phyloP scores from a whole-genome alignment of 148 eudicot genomes.

The Silene latifolia region DNA sequence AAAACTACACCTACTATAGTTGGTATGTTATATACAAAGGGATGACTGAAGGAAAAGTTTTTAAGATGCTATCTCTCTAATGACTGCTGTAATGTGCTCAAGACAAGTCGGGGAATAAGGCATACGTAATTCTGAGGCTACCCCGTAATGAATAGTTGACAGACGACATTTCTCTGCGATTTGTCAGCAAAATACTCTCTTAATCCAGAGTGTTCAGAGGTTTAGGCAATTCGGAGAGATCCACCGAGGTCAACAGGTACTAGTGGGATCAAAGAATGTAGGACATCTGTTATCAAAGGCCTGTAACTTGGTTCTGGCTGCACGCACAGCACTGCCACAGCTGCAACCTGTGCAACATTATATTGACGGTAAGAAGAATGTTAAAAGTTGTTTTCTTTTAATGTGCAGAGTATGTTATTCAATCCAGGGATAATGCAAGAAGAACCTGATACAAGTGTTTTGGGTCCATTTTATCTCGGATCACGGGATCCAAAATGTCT shows the following conservation, averaged over 20 bases:
- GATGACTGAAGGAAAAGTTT: neutral
- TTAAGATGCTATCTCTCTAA: neutral
- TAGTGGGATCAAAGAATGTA: conserved; percentile 82
- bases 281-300: conserved; percentile 74
- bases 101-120: neutral
- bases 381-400: neutral
- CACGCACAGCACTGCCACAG: conserved; percentile 76
- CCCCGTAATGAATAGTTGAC: neutral
- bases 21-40: conserved; percentile 1
- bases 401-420: neutral
- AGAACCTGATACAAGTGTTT: conserved; percentile 77
- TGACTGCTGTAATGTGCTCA: neutral
- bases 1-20: neutral
- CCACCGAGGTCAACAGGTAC: conserved; percentile 78
- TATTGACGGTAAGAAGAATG: neutral
- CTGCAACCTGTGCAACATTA: conserved; percentile 57
- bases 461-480: conserved; percentile 59
- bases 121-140: neutral
- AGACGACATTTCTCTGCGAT: neutral
- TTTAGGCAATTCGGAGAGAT: conserved; percentile 41
- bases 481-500: conserved; percentile 54
- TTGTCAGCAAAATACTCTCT: neutral
- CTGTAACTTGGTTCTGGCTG: conserved; percentile 88
- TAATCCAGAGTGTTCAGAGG: neutral
- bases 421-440: neutral